phyloP scores from a whole-genome alignment of 257 asterid species.

The Primulina huaijiensis region DNA sequence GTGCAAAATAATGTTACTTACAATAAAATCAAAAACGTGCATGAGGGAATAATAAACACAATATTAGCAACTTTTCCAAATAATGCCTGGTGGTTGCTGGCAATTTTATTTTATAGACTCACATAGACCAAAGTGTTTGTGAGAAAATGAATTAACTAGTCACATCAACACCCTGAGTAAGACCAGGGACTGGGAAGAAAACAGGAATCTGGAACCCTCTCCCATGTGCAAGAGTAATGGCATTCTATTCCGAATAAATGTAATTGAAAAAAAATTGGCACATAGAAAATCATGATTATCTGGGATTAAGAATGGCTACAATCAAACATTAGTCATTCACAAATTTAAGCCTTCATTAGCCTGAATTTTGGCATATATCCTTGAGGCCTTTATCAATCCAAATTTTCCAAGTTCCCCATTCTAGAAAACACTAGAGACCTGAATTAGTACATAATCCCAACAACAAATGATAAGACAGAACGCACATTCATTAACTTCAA shows the following conservation, averaged over 20 bases:
- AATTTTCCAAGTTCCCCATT: neutral
- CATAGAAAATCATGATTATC: neutral
- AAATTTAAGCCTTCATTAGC: slow-evolving; percentile 10
- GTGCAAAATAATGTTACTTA: neutral
- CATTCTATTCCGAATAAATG: neutral
- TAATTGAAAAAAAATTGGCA: neutral
- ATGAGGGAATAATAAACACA: neutral
- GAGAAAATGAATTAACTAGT: neutral
- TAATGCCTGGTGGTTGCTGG: neutral
- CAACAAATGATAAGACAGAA: too few species aligned
- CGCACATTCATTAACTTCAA: neutral
- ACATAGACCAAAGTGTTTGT: neutral
- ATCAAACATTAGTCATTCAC: neutral
- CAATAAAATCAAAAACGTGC: neutral
- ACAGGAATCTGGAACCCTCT: neutral
- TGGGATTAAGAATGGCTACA: neutral
- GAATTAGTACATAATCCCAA: neutral
- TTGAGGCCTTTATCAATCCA: slow-evolving; percentile 4
- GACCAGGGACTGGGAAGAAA: slow-evolving; percentile 1
- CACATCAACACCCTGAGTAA: neutral
- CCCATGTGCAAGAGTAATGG: slow-evolving; percentile 7
- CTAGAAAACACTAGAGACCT: neutral
- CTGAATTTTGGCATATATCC: neutral
- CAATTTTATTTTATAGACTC: neutral
- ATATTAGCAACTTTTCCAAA: neutral